phyloP scores from a whole-genome alignment of 2,329 filamentous ascomycete genomes.

The Pseudogymnoascus sp. region DNA sequence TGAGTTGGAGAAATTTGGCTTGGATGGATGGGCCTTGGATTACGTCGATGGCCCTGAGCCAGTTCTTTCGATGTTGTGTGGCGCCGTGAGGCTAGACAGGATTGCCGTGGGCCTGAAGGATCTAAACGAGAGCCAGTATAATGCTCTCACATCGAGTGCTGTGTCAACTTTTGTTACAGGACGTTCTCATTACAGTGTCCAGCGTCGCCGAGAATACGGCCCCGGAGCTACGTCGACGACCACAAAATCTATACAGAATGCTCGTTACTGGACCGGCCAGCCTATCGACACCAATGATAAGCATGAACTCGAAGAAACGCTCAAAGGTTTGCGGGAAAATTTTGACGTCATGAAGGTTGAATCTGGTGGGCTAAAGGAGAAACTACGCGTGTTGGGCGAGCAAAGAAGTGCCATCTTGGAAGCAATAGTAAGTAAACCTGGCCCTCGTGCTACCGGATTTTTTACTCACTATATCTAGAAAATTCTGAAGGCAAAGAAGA shows the following conservation, averaged over 20 bases:
- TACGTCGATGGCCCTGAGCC: conserved; percentile 73
- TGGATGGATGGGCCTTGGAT: conserved; percentile 77
- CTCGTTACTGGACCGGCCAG: conserved; percentile 69
- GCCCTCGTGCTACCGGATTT: background rate
- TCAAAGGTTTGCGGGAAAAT: conserved; percentile 29
- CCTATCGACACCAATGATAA: conserved; percentile 65
- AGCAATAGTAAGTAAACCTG: conserved; percentile 35
- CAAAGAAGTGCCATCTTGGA: conserved; percentile 25
- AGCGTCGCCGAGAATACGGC: conserved; percentile 74
- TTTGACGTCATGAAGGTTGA: conserved; percentile 30
- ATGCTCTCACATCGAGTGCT: conserved; percentile 51
- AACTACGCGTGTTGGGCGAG: conserved; percentile 34
- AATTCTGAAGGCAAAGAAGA: conserved; percentile 55
- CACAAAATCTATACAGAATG: conserved; percentile 53
- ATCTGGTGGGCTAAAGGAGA: conserved; percentile 18
- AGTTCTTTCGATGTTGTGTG: conserved; percentile 83
- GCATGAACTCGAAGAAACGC: conserved; percentile 43
- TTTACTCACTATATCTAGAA: conserved; percentile 33
- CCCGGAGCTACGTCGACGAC: conserved; percentile 63
- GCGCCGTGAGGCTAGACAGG: conserved; percentile 60
- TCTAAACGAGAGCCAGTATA: conserved; percentile 60
- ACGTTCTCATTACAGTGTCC: conserved; percentile 55
- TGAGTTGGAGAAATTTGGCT: conserved; percentile 52
- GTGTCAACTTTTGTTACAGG: conserved; percentile 66
- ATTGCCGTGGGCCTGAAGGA: conserved; percentile 60